phyloP scores from a whole-genome alignment of 495 filamentous ascomycete species.

The Daldinia bambusicola region DNA sequence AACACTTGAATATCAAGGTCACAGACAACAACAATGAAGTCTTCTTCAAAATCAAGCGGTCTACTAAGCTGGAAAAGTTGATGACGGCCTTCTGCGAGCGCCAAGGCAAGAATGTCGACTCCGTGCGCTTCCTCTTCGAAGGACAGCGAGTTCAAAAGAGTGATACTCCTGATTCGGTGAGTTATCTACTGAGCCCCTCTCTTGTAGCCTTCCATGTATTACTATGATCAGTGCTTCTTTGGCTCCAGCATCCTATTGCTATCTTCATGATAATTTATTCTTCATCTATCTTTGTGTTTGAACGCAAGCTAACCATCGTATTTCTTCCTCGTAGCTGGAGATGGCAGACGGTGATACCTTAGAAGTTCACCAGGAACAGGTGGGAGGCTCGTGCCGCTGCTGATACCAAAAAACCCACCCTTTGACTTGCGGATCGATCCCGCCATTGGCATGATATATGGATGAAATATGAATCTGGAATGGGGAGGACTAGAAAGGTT shows the following conservation, averaged over 20 bases:
- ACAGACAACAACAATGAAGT: constrained; percentile 99
- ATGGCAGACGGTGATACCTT: constrained; percentile 97
- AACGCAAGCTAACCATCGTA: constrained; percentile 17
- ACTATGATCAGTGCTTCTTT: not conserved
- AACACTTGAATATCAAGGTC: constrained; percentile 99
- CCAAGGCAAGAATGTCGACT: constrained; percentile 85
- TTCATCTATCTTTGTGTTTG: not conserved
- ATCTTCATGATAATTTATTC: not conserved
- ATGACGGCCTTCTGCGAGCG: constrained; percentile 99
- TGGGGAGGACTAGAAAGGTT: constrained; percentile 27
- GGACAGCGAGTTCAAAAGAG: constrained; percentile 87
- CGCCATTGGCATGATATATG: not conserved
- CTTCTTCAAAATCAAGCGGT: constrained; percentile 99
- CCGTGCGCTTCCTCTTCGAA: constrained; percentile 95
- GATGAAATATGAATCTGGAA: constrained; percentile 23
- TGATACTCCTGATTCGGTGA: constrained; percentile 91
- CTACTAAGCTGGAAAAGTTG: constrained; percentile 93
- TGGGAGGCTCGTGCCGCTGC: constrained; percentile 69
- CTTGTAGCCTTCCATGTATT: not conserved
- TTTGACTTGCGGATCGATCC: not conserved
- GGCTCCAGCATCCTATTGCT: not conserved
- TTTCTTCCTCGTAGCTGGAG: constrained; percentile 72
- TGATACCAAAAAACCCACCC: constrained; percentile 29
- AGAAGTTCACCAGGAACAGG: constrained; percentile 98
- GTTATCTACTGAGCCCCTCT: constrained; percentile 49